Evolutionary conservation across 805 yeast genomes (phyloP), one percentile per base, ranked within the genome.

Genomic region (Yamadazyma olivae): DNA sequence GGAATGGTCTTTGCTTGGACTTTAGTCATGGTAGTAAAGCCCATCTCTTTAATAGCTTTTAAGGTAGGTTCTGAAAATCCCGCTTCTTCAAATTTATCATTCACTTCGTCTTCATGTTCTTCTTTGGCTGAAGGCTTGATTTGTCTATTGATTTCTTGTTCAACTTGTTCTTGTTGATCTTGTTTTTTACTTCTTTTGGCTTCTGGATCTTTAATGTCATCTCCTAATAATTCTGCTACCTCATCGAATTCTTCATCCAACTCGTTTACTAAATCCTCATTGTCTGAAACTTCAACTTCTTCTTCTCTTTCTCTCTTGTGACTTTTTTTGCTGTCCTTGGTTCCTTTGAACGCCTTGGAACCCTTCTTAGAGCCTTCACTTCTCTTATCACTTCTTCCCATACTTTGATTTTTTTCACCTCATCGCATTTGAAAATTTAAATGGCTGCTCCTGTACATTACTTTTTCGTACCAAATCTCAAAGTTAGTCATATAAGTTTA

Each of bases 1-100:
- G 99, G 98, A 38, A 93, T 93, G 9, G 99, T 89, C 64, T 91
- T 80, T 18, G 95, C 83, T 64, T 93, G 99, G 7, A 93, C 98
- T 45, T 81, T 79, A 1, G 99, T 95, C 97, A 93, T 87, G 35
- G 68, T 82, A 10, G 77, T 71, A 66, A 93, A 93, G 1, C 96
- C 97, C 96, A 93, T 86, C 22, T 79, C 82, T 26, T 71, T 70
- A 46, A 93, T 81, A 16, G 96, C 91, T 53, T 81, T 78, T 54
- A 80, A 57, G 3, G 98, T 90, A 37, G 89, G 91, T 40, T 73
- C 83, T 3, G 96, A 87, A 28, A 93, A 71, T 9, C 81, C 77
- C 6, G 67, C 67, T 29, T 62, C 60, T 22, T 56, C 69, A 38
- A 67, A 65, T 31, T 48, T 51, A 27, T 60, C 65, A 33, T 61